Conservation (phyloP, 2,329 filamentous ascomycete genomes). For the Fusarium foetens region DNA sequence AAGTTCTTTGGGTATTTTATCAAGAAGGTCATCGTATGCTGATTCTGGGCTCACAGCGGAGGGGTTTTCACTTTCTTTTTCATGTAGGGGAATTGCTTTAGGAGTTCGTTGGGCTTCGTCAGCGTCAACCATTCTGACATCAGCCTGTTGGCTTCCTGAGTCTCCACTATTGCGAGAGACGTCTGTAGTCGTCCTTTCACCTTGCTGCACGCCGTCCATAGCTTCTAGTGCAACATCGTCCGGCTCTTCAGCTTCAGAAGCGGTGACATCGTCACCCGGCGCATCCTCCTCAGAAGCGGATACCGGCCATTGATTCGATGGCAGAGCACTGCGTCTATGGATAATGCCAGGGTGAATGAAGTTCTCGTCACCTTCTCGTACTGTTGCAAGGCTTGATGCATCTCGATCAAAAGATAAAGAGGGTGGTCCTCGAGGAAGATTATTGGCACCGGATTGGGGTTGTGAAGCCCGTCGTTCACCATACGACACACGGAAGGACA, state of each 20-base stretch:
- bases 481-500: conserved; percentile 9
- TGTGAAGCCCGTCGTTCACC: conserved; percentile 17
- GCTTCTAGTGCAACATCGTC: neutral
- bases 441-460: conserved; percentile 3
- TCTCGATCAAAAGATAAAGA: conserved; percentile 28
- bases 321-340: conserved; percentile 3
- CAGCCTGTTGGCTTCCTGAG: conserved; percentile 11
- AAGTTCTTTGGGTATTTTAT: conserved; percentile 46
- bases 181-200: neutral
- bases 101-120: conserved; percentile 20
- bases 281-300: conserved; percentile 11
- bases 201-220: conserved; percentile 21
- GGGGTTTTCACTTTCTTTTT: neutral
- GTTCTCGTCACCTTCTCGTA: conserved; percentile 32
- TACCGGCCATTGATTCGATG: neutral
- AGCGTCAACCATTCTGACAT: conserved; percentile 31
- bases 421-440: conserved; percentile 13
- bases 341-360: conserved; percentile 28
- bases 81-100: neutral
- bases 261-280: conserved; percentile 4
- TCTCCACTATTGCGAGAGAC: neutral
- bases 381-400: conserved; percentile 20
- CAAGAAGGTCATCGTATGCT: conserved; percentile 40
- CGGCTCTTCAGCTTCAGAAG: conserved; percentile 14
- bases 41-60: conserved; percentile 4